phyloP scores from a whole-genome alignment of 352 stramenopile genomes.

The Globisporangium spiculum region DNA sequence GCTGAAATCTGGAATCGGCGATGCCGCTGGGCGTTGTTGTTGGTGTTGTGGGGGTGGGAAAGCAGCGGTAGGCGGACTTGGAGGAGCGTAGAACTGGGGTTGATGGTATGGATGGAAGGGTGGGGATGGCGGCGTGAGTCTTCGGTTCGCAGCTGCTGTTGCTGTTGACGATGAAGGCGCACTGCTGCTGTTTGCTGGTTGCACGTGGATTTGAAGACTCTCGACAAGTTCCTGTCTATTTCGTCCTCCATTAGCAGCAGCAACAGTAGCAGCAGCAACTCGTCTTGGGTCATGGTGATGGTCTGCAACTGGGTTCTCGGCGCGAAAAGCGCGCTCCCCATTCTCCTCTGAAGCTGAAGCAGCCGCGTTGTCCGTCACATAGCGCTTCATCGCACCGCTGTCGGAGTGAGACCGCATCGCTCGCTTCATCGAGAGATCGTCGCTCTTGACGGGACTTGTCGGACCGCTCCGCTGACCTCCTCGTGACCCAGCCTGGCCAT shows the following conservation, averaged over 20 bases:
- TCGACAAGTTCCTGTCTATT: not conserved
- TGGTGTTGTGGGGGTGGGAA: constrained; percentile 10
- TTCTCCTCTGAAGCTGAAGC: not conserved
- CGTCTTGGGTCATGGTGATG: not conserved
- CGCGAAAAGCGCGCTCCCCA: not conserved
- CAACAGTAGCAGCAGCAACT: not conserved
- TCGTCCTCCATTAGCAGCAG: not conserved
- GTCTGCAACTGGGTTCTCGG: not conserved
- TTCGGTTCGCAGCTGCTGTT: constrained; percentile 5
- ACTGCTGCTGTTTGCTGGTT: not conserved
- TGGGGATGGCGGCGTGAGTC: not conserved
- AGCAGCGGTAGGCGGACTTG: constrained; percentile 11
- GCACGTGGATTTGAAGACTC: constrained; percentile 12
- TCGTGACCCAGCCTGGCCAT: not conserved
- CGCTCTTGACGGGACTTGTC: constrained; percentile 2
- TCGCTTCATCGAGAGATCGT: constrained; percentile 19
- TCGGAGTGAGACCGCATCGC: constrained; percentile 47
- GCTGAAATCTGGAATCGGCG: constrained; percentile 38
- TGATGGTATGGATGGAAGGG: constrained; percentile 7
- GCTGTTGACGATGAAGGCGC: not conserved
- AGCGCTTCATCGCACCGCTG: constrained; percentile 29
- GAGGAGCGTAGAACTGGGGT: constrained; percentile 2
- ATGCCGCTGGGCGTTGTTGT: not conserved
- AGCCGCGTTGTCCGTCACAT: constrained; percentile 1
- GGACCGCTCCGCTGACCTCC: not conserved